Percentiles rank a stretch among this genome's conserved stretches.
Conservation (phyloP, 345 rosid species). For the Alliaria petiolata region DNA sequence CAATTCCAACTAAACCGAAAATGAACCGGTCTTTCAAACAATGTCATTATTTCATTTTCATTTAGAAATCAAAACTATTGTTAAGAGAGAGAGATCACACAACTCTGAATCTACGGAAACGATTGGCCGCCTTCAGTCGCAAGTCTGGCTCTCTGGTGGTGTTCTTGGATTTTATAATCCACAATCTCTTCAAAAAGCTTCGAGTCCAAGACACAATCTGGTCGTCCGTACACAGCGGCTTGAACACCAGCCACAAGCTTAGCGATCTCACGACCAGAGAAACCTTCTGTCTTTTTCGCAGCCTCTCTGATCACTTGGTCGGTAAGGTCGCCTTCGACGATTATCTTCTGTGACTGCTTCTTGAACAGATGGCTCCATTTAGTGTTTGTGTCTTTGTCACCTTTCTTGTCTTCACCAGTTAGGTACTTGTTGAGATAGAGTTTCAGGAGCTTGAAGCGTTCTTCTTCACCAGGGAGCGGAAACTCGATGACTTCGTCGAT, state of each 20-base stretch:
- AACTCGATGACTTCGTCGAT: conserved; percentile 90
- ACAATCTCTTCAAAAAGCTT: conserved; percentile 69
- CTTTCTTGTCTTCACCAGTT: conserved; percentile 34
- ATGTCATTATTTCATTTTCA: not conserved
- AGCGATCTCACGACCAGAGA: conserved; percentile 95
- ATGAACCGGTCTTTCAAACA: conserved; percentile 1
- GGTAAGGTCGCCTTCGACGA: conserved; percentile 53
- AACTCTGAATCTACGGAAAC: not conserved
- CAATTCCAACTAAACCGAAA: not conserved
- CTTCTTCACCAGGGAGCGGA: conserved; percentile 88
- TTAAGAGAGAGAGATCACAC: not conserved
- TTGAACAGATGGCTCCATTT: conserved; percentile 43
- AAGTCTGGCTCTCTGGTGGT: conserved; percentile 68
- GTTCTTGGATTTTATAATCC: conserved; percentile 77
- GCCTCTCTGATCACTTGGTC: conserved; percentile 70
- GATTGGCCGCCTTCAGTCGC: conserved; percentile 43
- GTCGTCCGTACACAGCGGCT: conserved; percentile 83
- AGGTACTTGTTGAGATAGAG: conserved; percentile 74
- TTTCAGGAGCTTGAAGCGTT: conserved; percentile 71
- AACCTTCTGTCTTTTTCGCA: conserved; percentile 76
- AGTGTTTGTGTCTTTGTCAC: conserved; percentile 29
- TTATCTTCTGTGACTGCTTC: conserved; percentile 64
- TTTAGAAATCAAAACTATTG: no score
- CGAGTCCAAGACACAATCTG: conserved; percentile 70
- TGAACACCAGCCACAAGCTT: conserved; percentile 88